A percentile compares a stretch with the other conserved stretches of the same genome.
Evolutionary conservation across 73 alveolate species (phyloP).

Genomic region (Effrenium voratum): DNA sequence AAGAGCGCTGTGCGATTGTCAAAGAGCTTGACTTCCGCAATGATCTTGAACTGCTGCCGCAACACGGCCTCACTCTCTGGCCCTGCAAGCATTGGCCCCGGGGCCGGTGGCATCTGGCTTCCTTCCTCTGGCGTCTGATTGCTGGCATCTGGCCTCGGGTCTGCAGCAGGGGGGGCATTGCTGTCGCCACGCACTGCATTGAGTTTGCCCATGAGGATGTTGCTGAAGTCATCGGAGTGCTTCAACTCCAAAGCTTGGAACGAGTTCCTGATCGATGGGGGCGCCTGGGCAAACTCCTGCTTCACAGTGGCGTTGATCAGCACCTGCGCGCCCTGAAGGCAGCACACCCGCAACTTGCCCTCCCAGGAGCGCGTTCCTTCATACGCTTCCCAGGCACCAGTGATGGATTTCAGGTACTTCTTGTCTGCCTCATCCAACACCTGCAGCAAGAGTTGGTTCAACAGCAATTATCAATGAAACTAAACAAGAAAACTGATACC

Average conservation of each 20-base stretch:
- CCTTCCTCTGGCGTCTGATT: background rate
- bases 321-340: background rate
- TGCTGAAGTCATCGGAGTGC: background rate
- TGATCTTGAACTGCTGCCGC: background rate
- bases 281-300: background rate
- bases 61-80: background rate
- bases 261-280: background rate
- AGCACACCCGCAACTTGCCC: background rate
- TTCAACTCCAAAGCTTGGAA: background rate
- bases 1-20: background rate
- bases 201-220: background rate
- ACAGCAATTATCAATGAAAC: too few relatives aligned
- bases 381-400: constrained; percentile 9
- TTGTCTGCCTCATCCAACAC: background rate
- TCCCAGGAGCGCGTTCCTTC: background rate
- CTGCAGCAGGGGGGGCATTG: background rate
- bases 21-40: background rate
- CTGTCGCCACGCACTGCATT: background rate
- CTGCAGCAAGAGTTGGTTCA: too few relatives aligned
- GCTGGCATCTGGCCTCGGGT: background rate
- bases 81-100: background rate
- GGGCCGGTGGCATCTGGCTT: background rate
- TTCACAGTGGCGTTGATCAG: background rate
- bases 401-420: background rate
- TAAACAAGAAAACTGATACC: too few relatives aligned